These are phyloP conservation scores for Corymbia calophylla DNA, from an alignment of 441 rosid species.

Conservation along the genomic window DNA sequence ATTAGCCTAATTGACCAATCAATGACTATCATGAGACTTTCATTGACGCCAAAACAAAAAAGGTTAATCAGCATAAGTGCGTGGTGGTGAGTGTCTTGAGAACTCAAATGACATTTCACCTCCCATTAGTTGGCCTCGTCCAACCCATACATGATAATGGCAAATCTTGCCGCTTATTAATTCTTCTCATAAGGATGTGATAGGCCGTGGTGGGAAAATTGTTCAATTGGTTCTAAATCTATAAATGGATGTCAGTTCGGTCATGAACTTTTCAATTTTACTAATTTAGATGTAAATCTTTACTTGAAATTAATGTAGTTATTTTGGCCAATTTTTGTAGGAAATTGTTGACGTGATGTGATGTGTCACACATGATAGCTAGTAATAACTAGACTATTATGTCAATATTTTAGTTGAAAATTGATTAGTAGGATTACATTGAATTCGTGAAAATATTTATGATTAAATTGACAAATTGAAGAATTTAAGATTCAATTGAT, in stretches of 20 bases:
- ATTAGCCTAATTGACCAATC: background rate
- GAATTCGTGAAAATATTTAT: fast-evolving
- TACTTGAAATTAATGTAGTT: fast-evolving
- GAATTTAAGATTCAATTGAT: background rate
- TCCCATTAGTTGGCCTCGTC: background rate
- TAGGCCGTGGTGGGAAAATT: fast-evolving
- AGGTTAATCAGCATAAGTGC: background rate
- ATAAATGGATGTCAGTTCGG: background rate
- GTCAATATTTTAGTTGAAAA: fast-evolving
- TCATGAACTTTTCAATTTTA: too few relatives aligned
- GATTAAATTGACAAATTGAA: background rate
- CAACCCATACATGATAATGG: background rate
- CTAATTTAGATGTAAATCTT: too few relatives aligned
- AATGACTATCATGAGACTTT: background rate
- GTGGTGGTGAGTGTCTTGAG: background rate
- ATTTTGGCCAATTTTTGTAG: too few relatives aligned
- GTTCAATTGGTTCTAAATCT: fast-evolving
- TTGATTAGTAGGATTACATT: fast-evolving
- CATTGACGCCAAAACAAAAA: background rate
- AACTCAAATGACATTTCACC: background rate
- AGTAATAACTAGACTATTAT: fast-evolving
- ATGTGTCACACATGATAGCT: fast-evolving
- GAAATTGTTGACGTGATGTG: fast-evolving
- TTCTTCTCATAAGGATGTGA: background rate
- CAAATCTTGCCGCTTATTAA: background rate